Percentiles rank a stretch among this genome's conserved stretches.
Conservation (phyloP, 441 rosid species). For the Pelargonium fulgidum region DNA sequence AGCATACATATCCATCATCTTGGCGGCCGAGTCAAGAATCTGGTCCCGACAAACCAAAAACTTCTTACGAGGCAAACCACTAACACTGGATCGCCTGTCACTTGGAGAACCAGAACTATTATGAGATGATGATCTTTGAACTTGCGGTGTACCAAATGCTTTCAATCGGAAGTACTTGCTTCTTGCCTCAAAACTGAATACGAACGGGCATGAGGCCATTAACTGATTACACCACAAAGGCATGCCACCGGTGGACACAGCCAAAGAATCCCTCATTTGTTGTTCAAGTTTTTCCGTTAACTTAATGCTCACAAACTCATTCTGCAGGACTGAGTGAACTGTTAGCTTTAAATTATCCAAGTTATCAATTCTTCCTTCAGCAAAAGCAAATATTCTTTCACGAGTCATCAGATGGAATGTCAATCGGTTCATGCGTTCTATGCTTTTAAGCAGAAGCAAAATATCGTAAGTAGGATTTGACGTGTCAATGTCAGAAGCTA, state of each 20-base stretch:
- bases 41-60: constrained; percentile 64
- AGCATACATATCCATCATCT: constrained; percentile 76
- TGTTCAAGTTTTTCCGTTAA: constrained; percentile 93
- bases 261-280: constrained; percentile 77
- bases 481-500: constrained; percentile 50
- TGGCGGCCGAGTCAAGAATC: constrained; percentile 72
- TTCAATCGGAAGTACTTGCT: constrained; percentile 71
- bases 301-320: constrained; percentile 72
- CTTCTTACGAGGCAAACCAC: constrained; percentile 61
- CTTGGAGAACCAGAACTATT: constrained; percentile 39
- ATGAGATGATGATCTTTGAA: constrained; percentile 37
- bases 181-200: constrained; percentile 82
- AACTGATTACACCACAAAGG: constrained; percentile 90
- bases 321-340: constrained; percentile 46
- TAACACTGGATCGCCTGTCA: constrained; percentile 43
- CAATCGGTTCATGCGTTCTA: constrained; percentile 65
- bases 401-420: constrained; percentile 61
- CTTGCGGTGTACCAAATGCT: constrained; percentile 62
- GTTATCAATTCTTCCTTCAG: constrained; percentile 52
- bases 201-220: constrained; percentile 76
- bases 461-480: constrained; percentile 54
- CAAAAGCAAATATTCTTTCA: constrained; percentile 58
- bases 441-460: constrained; percentile 66
- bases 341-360: constrained; percentile 58
- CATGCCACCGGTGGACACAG: constrained; percentile 62